A percentile compares a stretch with the other conserved stretches of the same genome.
Conservation (phyloP, 208 protist genomes). For the Cochliopodium minus region DNA sequence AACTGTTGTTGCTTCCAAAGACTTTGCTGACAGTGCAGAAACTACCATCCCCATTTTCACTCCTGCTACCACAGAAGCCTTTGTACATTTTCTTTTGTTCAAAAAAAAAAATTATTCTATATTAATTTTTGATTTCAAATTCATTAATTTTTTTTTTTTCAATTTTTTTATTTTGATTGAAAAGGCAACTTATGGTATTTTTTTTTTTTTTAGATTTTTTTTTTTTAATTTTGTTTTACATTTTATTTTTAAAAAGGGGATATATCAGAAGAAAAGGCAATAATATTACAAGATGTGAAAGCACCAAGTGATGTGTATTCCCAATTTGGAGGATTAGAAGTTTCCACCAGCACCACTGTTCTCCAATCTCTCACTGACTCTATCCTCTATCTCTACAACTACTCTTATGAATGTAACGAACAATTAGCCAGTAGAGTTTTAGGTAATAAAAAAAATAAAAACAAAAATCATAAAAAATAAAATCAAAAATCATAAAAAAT, state of each 20-base stretch:
- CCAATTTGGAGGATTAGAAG: slow-evolving; percentile 15
- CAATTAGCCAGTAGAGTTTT: background rate
- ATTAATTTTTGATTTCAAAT: no score
- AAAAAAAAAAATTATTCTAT: no score
- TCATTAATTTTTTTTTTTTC: no score
- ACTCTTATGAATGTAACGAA: slow-evolving; percentile 13
- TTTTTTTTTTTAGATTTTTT: no score
- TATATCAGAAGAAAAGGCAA: no score
- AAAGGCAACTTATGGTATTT: no score
- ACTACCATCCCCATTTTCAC: background rate
- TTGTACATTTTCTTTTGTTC: no score
- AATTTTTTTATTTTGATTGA: no score
- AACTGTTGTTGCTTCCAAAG: background rate
- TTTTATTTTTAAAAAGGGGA: no score
- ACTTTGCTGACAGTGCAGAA: slow-evolving; percentile 9
- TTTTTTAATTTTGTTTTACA: no score
- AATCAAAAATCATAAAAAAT: background rate
- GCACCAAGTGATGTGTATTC: slow-evolving; percentile 4
- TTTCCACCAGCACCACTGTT: slow-evolving; percentile 1
- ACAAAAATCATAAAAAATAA: background rate
- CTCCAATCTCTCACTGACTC: slow-evolving; percentile 10
- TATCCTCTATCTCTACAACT: slow-evolving; percentile 13
- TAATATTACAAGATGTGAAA: no score
- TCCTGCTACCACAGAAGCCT: slow-evolving; percentile 14
- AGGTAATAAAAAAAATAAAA: background rate